Conservation (phyloP, 169 alveolate genomes). For the Eimeria tenella region DNA sequence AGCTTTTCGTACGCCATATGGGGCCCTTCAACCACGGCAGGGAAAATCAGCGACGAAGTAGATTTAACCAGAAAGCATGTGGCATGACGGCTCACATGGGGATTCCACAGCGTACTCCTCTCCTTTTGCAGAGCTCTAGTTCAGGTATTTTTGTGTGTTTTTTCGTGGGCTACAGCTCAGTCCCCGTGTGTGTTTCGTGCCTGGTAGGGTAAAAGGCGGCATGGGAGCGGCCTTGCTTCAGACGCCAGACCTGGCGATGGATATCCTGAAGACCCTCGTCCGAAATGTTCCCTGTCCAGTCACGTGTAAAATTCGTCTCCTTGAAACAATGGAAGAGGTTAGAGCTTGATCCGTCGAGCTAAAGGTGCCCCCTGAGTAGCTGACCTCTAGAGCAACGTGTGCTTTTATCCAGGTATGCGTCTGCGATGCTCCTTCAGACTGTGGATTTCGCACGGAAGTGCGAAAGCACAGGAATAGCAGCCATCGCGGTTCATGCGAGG, state of each 20-base stretch:
- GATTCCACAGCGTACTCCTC: background rate
- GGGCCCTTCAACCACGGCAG: background rate
- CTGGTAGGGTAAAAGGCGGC: conserved; percentile 77
- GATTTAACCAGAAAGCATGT: no score
- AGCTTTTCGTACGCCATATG: conserved; percentile 77
- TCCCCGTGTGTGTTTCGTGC: background rate
- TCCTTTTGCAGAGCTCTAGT: background rate
- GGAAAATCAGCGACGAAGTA: no score
- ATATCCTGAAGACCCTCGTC: conserved; percentile 76
- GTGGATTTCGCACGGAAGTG: conserved; percentile 77
- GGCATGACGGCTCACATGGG: no score
- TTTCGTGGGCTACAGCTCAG: background rate
- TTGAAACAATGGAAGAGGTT: conserved; percentile 74
- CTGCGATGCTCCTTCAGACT: conserved; percentile 50
- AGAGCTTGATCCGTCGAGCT: background rate
- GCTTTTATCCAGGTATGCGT: background rate
- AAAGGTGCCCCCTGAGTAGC: background rate
- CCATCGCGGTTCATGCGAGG: conserved; percentile 78
- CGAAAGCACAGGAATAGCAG: conserved; percentile 74
- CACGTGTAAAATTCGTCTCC: conserved; percentile 80
- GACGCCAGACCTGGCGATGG: conserved; percentile 77
- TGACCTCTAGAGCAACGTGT: background rate
- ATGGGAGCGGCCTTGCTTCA: conserved; percentile 82
- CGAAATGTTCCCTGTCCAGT: conserved; percentile 74
- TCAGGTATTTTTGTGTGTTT: background rate